Percentiles rank a stretch among this genome's conserved stretches.
Evolutionary conservation across 1,284 basidiomycete species (phyloP).

Genomic region (Apiotrichum veenhuisii): DNA sequence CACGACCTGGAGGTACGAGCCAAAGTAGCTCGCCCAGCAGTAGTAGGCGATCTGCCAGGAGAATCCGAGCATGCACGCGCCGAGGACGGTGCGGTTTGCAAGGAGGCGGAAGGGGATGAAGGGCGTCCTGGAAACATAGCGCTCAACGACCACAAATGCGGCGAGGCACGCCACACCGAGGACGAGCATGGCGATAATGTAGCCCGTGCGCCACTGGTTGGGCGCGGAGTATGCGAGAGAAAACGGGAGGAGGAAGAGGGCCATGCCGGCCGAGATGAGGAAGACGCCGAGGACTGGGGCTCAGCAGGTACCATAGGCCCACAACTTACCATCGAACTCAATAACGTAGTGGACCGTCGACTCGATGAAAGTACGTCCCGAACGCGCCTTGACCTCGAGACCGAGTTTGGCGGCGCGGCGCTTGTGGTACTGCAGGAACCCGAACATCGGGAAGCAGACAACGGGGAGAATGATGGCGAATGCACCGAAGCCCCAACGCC

Average conservation of each 20-base stretch:
- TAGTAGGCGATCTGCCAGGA: slow-evolving; percentile 46
- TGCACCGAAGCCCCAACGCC: slow-evolving; percentile 49
- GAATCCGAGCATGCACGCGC: slow-evolving; percentile 42
- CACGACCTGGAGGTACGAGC: slow-evolving; percentile 45
- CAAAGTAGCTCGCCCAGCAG: slow-evolving; percentile 40
- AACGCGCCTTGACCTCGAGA: slow-evolving; percentile 12
- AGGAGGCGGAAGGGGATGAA: slow-evolving; percentile 47
- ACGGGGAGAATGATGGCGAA: slow-evolving; percentile 49
- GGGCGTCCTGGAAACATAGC: slow-evolving; percentile 39
- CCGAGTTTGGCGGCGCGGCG: slow-evolving; percentile 26
- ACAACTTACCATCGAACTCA: slow-evolving; percentile 32
- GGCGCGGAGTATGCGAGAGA: slow-evolving; percentile 38
- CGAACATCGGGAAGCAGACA: slow-evolving; percentile 31
- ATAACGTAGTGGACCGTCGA: slow-evolving; percentile 42
- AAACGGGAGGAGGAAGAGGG: slow-evolving; percentile 49
- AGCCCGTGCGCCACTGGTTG: slow-evolving; percentile 36
- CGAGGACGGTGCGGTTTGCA: slow-evolving; percentile 43
- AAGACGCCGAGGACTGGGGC: slow-evolving; percentile 45
- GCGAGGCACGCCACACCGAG: slow-evolving; percentile 44
- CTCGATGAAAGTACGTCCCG: slow-evolving; percentile 21
- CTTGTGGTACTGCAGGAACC: slow-evolving; percentile 33
- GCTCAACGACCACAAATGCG: slow-evolving; percentile 43
- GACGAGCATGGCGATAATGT: slow-evolving; percentile 49
- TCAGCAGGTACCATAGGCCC: background rate
- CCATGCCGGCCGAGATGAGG: slow-evolving; percentile 42